Conservation (phyloP, 1,284 basidiomycete genomes). For the Sphaerobolus stellatus region DNA sequence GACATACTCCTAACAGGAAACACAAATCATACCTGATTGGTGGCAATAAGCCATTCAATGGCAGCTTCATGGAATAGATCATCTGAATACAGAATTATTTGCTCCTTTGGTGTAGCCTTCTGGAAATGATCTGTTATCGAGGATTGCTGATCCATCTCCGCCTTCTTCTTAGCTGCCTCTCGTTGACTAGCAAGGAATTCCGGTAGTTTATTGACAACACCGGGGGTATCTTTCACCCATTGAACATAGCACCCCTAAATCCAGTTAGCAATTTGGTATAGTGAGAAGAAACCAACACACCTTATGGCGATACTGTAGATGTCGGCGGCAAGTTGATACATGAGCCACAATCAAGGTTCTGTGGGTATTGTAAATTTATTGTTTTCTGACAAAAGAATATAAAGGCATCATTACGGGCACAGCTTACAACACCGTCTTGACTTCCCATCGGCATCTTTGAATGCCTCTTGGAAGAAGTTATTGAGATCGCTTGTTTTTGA, state of each 20-base stretch:
- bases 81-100: slow-evolving; percentile 28
- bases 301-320: background rate
- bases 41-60: slow-evolving; percentile 38
- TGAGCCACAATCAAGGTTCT: background rate
- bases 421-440: background rate
- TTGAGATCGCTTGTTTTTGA: background rate
- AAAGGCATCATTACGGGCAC: background rate
- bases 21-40: slow-evolving; percentile 33
- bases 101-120: background rate
- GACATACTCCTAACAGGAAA: background rate
- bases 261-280: background rate
- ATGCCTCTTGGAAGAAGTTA: background rate
- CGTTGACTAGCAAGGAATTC: background rate
- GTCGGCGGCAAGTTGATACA: background rate
- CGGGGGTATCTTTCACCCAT: background rate
- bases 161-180: background rate
- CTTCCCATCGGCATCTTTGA: background rate
- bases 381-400: background rate
- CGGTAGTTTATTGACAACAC: background rate
- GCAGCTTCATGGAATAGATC: slow-evolving; percentile 27
- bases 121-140: background rate
- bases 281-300: background rate
- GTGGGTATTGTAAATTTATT: background rate
- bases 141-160: background rate
- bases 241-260: background rate